phyloP scores from a whole-genome alignment of 108 stramenopile species.

The Stephanodiscus minutulus region DNA sequence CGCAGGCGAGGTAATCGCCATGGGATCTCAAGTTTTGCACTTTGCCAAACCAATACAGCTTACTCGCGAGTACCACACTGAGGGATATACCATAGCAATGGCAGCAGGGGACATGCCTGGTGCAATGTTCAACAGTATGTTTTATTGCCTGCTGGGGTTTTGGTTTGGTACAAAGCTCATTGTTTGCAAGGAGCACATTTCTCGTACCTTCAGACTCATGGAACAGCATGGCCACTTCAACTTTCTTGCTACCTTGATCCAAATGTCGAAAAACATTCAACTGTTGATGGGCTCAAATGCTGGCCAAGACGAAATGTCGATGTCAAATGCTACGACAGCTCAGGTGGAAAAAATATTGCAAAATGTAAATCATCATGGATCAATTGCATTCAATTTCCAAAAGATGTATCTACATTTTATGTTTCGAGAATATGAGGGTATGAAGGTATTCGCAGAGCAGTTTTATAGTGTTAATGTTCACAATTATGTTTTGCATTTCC shows the following conservation, averaged over 20 bases:
- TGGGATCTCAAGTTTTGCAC: neutral
- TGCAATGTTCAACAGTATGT: conserved; percentile 3
- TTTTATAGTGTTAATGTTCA: neutral
- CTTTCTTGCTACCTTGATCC: neutral
- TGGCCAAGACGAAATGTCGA: neutral
- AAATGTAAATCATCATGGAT: neutral
- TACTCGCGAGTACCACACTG: neutral
- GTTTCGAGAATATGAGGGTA: conserved; percentile 8
- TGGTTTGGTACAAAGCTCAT: conserved; percentile 1
- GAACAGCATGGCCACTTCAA: conserved; percentile 8
- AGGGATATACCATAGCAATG: conserved; percentile 17
- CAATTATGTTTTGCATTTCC: neutral
- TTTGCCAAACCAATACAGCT: conserved; percentile 13
- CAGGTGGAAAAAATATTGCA: neutral
- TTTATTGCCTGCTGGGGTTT: neutral
- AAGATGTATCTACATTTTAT: conserved; percentile 15
- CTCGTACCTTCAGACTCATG: neutral
- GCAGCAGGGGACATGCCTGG: conserved; percentile 13
- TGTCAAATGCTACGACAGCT: neutral
- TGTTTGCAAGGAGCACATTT: neutral
- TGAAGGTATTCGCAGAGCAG: neutral
- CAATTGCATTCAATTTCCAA: neutral
- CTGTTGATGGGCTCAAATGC: neutral
- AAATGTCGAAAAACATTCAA: neutral
- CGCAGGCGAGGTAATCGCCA: conserved; percentile 6